Percentiles rank a stretch among this genome's conserved stretches.
Conservation (phyloP, 2,329 filamentous ascomycete species). For the Lachnellula arida region DNA sequence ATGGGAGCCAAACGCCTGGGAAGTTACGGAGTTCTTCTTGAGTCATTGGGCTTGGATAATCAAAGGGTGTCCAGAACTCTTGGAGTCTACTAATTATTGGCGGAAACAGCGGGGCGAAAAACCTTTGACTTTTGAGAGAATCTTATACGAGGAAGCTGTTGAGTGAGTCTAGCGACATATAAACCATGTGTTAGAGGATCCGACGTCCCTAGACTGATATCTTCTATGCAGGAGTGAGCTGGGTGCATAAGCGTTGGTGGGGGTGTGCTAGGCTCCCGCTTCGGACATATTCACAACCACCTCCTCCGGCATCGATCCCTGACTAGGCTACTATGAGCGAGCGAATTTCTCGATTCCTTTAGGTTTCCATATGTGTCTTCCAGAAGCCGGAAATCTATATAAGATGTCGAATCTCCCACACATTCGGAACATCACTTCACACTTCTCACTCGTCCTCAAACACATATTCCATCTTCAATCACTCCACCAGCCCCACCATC, state of each 20-base stretch:
- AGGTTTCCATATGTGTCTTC: too few relatives aligned
- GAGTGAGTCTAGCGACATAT: background rate
- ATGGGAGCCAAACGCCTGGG: conserved; percentile 34
- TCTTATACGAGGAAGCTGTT: background rate
- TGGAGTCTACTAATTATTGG: conserved; percentile 35
- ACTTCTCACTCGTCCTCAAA: background rate
- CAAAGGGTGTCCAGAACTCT: conserved; percentile 30
- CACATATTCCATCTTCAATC: background rate
- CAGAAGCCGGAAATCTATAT: too few relatives aligned
- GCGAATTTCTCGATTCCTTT: too few relatives aligned
- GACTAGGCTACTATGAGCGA: too few relatives aligned
- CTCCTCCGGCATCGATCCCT: too few relatives aligned
- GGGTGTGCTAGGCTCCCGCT: too few relatives aligned
- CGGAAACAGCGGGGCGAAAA: conserved; percentile 32
- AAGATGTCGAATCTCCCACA: background rate
- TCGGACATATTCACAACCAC: too few relatives aligned
- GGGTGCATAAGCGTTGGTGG: too few relatives aligned
- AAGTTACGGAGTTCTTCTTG: conserved; percentile 35
- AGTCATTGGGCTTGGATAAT: conserved; percentile 35
- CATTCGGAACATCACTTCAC: background rate
- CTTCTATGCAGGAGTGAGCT: background rate
- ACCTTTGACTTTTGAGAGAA: background rate
- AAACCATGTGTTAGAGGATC: background rate
- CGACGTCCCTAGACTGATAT: background rate
- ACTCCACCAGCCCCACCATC: background rate